Percentiles rank a stretch among this genome's conserved stretches.
These are phyloP conservation scores for Rhipidocladum racemiflorum DNA, from an alignment of 176 grass and related monocot species.

Conservation along the genomic window DNA sequence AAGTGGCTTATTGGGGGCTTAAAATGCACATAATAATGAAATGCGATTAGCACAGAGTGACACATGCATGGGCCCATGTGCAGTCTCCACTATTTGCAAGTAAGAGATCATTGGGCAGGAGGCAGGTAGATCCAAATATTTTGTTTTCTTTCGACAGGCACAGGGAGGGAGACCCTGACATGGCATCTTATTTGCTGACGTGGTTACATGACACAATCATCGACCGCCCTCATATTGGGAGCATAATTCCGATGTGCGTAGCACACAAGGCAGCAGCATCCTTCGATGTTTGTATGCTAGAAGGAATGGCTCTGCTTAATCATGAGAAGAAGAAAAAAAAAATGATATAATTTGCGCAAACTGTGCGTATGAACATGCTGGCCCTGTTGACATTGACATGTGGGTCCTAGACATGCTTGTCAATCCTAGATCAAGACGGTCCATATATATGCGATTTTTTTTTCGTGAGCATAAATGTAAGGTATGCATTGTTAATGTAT, in stretches of 20 bases:
- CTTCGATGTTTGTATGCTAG: neutral
- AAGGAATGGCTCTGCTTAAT: neutral
- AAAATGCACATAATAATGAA: neutral
- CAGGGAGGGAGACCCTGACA: neutral
- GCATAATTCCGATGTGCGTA: neutral
- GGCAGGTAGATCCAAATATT: slow-evolving; percentile 41
- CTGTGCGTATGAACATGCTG: neutral
- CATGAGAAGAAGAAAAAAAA: neutral
- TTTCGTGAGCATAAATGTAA: no score
- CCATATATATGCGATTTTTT: no score
- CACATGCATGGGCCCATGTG: slow-evolving; percentile 36
- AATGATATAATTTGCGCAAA: neutral
- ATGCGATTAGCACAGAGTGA: neutral
- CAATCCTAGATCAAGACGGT: neutral
- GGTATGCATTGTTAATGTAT: neutral
- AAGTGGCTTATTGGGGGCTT: neutral
- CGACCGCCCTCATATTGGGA: neutral
- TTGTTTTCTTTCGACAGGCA: slow-evolving; percentile 47
- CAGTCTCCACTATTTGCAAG: slow-evolving; percentile 14
- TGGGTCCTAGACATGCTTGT: neutral
- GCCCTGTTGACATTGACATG: neutral
- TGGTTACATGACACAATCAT: slow-evolving; percentile 31
- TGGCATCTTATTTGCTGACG: slow-evolving; percentile 31
- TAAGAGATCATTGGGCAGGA: neutral
- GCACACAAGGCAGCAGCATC: slow-evolving; percentile 1